phyloP scores from a whole-genome alignment of 495 filamentous ascomycete species.

The Annulohypoxylon maeteangense region DNA sequence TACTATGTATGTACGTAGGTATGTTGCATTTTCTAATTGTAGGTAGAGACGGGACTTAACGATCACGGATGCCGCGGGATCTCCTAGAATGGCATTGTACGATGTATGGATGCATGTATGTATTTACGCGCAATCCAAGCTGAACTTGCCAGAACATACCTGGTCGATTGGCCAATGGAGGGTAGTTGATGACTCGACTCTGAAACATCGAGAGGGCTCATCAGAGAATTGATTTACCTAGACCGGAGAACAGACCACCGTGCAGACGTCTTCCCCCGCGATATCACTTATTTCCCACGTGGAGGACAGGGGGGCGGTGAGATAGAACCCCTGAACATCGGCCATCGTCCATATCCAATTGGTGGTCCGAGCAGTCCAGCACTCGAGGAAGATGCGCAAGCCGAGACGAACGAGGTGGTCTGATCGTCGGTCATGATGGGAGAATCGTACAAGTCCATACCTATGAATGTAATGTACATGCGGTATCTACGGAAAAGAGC shows the following conservation, averaged over 20 bases:
- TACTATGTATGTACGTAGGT: background rate
- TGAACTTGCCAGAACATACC: conserved; percentile 10
- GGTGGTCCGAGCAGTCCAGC: conserved; percentile 33
- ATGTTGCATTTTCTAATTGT: background rate
- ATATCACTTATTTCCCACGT: conserved; percentile 43
- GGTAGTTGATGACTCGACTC: conserved; percentile 21
- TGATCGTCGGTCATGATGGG: conserved; percentile 33
- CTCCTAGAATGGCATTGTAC: conserved; percentile 10
- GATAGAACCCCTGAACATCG: conserved; percentile 37
- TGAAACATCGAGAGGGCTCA: conserved; percentile 39
- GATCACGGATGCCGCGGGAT: conserved; percentile 35
- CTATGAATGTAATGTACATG: too few relatives aligned
- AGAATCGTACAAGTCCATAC: conserved; percentile 11
- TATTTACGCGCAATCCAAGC: conserved; percentile 17
- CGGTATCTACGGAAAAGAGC: conserved; percentile 11
- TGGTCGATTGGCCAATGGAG: conserved; percentile 34
- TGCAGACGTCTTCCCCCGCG: conserved; percentile 44
- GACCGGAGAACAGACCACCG: conserved; percentile 40
- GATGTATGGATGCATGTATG: too few relatives aligned
- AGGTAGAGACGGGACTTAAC: conserved; percentile 19
- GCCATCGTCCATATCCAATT: conserved; percentile 28
- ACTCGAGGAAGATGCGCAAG: conserved; percentile 18
- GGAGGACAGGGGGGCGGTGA: conserved; percentile 37
- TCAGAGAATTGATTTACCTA: conserved; percentile 31
- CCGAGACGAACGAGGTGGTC: conserved; percentile 40